These are phyloP conservation scores for Calonectria crousiana DNA, from an alignment of 2,329 filamentous ascomycete species.

Conservation along the genomic window DNA sequence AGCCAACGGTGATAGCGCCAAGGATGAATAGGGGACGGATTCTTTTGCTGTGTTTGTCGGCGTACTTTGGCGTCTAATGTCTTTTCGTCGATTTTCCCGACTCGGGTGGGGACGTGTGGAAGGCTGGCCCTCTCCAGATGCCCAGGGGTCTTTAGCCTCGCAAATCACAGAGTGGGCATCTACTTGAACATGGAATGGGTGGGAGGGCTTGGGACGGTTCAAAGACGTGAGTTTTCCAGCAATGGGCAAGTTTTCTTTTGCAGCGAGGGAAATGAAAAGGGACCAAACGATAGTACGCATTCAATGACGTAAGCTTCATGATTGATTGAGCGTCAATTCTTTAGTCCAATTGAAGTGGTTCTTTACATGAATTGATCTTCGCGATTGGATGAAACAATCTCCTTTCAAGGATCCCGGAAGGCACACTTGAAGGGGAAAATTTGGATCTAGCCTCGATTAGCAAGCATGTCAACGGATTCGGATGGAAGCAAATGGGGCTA, in stretches of 20 bases:
- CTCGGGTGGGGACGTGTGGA: conserved; percentile 17
- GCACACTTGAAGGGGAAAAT: conserved; percentile 64
- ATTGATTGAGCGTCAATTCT: conserved; percentile 8
- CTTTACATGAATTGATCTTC: not conserved
- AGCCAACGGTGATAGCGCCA: conserved; percentile 23
- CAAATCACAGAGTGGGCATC: conserved; percentile 6
- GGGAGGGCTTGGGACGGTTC: conserved; percentile 13
- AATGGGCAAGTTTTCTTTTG: conserved; percentile 33
- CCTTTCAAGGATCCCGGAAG: conserved; percentile 47
- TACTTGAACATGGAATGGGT: conserved; percentile 15
- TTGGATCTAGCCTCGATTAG: conserved; percentile 52
- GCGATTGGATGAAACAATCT: not conserved
- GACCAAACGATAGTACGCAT: conserved; percentile 12
- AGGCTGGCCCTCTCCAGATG: conserved; percentile 29
- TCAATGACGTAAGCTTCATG: conserved; percentile 5
- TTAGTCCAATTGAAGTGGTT: not conserved
- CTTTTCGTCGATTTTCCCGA: conserved; percentile 28
- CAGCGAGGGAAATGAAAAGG: conserved; percentile 19
- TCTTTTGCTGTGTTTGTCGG: conserved; percentile 3
- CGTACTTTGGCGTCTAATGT: conserved; percentile 40
- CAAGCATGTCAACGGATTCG: conserved; percentile 6
- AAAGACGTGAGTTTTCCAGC: conserved; percentile 40
- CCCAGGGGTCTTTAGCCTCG: conserved; percentile 26
- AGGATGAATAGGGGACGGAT: not conserved
- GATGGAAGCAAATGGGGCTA: conserved; percentile 42